Evolutionary conservation across 352 stramenopile species (phyloP).

Genomic region (Pythium coloratum): DNA sequence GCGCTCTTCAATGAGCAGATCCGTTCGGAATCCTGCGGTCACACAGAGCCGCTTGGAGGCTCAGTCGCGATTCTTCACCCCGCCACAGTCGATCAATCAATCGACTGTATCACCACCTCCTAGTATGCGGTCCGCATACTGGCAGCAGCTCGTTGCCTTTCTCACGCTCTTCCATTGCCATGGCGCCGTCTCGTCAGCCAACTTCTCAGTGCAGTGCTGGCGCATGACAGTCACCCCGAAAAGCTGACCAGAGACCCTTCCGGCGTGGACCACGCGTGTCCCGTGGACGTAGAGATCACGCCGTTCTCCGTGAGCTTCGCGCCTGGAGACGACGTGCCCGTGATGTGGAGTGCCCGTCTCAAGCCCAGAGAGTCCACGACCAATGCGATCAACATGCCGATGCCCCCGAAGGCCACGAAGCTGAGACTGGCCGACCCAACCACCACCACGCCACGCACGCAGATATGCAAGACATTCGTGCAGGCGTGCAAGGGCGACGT

Average conservation of each 20-base stretch:
- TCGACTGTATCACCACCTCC: too few relatives aligned
- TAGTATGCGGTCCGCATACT: too few relatives aligned
- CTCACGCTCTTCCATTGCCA: neutral
- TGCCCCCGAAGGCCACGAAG: slow-evolving; percentile 34
- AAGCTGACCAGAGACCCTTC: neutral
- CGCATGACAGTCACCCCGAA: too few relatives aligned
- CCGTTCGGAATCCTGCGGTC: too few relatives aligned
- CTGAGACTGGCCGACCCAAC: slow-evolving; percentile 4
- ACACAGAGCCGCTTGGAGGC: too few relatives aligned
- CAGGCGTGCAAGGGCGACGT: slow-evolving; percentile 35
- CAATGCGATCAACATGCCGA: slow-evolving; percentile 48
- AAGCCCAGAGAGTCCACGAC: slow-evolving; percentile 19
- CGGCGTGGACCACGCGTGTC: slow-evolving; percentile 7
- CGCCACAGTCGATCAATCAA: too few relatives aligned
- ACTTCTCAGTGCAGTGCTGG: neutral
- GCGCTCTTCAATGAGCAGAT: neutral
- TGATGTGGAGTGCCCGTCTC: slow-evolving; percentile 46
- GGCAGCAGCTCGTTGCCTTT: neutral
- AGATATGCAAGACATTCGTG: slow-evolving; percentile 53
- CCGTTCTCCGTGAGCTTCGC: slow-evolving; percentile 35
- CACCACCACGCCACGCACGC: neutral
- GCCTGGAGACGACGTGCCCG: slow-evolving; percentile 40
- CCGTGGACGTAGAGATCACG: slow-evolving; percentile 33
- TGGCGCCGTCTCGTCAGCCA: too few relatives aligned
- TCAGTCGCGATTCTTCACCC: too few relatives aligned